Conservation (phyloP, 2,329 filamentous ascomycete genomes). For the Hypoxylon rubiginosum region DNA sequence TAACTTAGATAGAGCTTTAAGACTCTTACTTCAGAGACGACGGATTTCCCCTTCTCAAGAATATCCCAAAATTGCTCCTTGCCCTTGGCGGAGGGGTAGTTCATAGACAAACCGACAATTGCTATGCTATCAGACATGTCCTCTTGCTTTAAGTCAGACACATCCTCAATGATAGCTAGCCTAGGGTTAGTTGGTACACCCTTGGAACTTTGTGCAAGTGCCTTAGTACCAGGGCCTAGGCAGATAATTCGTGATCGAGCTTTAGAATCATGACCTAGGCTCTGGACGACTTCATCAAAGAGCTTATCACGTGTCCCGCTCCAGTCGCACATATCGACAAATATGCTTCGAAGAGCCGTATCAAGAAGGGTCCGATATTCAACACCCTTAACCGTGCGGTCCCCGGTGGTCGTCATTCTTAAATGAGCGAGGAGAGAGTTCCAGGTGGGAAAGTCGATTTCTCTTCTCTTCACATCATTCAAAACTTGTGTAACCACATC, state of each 20-base stretch:
- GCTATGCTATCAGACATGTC: constrained; percentile 5
- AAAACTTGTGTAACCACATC: constrained; percentile 7
- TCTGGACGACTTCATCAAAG: background rate
- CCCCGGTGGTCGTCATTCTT: constrained; percentile 5
- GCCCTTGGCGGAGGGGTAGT: constrained; percentile 1
- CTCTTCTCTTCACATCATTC: constrained; percentile 9
- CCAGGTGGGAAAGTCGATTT: constrained; percentile 19
- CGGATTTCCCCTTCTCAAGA: background rate
- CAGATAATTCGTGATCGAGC: constrained; percentile 6
- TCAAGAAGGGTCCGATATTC: constrained; percentile 1
- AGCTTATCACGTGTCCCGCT: constrained; percentile 1
- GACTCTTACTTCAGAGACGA: background rate
- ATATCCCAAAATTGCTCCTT: constrained; percentile 3
- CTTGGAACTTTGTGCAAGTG: constrained; percentile 1
- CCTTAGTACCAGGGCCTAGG: background rate
- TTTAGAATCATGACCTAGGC: background rate
- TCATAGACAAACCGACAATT: constrained; percentile 2
- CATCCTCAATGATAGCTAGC: background rate
- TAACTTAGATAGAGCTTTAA: background rate
- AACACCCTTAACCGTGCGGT: background rate
- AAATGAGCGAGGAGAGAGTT: constrained; percentile 6
- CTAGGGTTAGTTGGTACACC: background rate
- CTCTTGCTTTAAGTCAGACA: background rate
- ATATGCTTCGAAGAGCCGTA: constrained; percentile 3
- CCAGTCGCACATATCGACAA: constrained; percentile 13